Percentiles rank a stretch among this genome's conserved stretches.
Evolutionary conservation across 441 rosid genomes (phyloP).

Genomic region (Erodium trifolium): DNA sequence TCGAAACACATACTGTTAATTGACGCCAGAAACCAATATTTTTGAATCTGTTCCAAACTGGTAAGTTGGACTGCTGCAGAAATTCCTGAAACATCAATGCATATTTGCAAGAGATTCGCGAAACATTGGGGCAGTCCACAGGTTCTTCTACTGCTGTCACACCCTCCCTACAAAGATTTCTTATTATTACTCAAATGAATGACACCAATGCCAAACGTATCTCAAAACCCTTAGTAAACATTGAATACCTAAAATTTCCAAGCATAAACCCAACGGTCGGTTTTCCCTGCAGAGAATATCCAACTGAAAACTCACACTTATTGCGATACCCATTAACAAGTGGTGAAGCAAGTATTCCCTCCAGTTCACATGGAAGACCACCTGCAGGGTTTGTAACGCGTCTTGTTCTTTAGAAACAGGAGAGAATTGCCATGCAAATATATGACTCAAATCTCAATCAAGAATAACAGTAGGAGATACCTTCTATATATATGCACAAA

Average conservation of each 20-base stretch:
- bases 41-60: slow-evolving; percentile 84
- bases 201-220: slow-evolving; percentile 14
- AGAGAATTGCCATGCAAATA: neutral
- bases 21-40: slow-evolving; percentile 93
- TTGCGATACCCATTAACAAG: slow-evolving; percentile 78
- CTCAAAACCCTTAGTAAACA: slow-evolving; percentile 8
- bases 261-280: slow-evolving; percentile 85
- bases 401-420: neutral
- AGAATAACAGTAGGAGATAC: slow-evolving; percentile 1
- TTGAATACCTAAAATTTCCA: slow-evolving; percentile 74
- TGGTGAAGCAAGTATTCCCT: slow-evolving; percentile 80
- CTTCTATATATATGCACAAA: neutral
- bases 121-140: slow-evolving; percentile 80
- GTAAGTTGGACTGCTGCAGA: slow-evolving; percentile 60
- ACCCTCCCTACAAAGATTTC: slow-evolving; percentile 54
- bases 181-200: slow-evolving; percentile 18
- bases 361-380: slow-evolving; percentile 79
- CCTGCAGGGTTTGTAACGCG: slow-evolving; percentile 35
- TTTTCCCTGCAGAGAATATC: slow-evolving; percentile 71
- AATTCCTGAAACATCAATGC: slow-evolving; percentile 76
- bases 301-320: slow-evolving; percentile 94
- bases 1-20: slow-evolving; percentile 53
- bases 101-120: slow-evolving; percentile 55
- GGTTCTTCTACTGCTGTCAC: slow-evolving; percentile 96
- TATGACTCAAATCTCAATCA: neutral